Evolutionary conservation across 345 rosid species (phyloP).

Genomic region (Adansonia digitata): DNA sequence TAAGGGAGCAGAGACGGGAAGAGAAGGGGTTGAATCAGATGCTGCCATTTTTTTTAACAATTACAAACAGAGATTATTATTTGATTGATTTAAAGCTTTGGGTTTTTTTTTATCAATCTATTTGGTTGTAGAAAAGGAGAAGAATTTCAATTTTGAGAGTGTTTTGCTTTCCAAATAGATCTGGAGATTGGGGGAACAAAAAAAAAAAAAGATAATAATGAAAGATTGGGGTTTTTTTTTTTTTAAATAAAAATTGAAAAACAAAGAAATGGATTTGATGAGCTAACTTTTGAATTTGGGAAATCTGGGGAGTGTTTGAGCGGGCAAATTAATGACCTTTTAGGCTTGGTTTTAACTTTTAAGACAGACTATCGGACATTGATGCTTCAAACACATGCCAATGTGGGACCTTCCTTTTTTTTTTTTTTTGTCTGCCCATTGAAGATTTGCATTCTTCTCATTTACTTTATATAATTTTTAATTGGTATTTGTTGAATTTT

Average conservation of each 20-base stretch:
- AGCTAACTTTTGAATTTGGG: background rate
- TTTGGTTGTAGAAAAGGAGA: background rate
- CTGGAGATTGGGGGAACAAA: background rate
- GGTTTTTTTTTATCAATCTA: background rate
- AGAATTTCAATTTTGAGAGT: background rate
- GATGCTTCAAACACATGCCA: background rate
- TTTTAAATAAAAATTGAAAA: background rate
- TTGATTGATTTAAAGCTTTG: background rate
- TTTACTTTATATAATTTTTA: too few species aligned
- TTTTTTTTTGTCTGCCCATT: background rate
- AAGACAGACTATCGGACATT: background rate
- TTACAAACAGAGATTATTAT: background rate
- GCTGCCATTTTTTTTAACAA: conserved; percentile 43
- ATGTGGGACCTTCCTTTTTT: background rate
- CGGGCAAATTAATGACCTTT: conserved; percentile 2
- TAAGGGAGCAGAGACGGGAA: conserved; percentile 40
- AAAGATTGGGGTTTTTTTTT: background rate
- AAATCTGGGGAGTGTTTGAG: conserved; percentile 1
- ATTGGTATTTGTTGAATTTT: too few species aligned
- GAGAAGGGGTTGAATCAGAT: conserved; percentile 48
- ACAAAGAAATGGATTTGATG: background rate
- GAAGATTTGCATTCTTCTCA: background rate
- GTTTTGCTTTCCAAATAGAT: background rate
- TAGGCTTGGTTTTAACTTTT: background rate
- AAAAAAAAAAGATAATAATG: background rate